A percentile compares a stretch with the other conserved stretches of the same genome.
These are phyloP conservation scores for Trametes sanguinea DNA, from an alignment of 768 basidiomycete species.

Conservation along the genomic window DNA sequence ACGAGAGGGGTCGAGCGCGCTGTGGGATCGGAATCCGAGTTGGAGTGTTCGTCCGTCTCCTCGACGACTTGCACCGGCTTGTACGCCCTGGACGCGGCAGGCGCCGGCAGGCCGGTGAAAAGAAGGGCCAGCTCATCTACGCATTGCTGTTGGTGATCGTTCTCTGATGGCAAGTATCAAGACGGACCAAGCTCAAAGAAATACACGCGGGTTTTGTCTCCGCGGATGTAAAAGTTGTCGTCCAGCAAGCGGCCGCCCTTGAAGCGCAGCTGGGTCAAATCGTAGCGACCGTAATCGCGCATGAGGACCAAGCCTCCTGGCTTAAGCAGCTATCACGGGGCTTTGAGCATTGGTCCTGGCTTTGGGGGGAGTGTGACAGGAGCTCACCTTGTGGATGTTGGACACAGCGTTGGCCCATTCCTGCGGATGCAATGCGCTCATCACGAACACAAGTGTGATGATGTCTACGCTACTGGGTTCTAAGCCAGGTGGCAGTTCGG, in stretches of 20 bases:
- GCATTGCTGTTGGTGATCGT: neutral
- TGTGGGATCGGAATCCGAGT: conserved; percentile 1
- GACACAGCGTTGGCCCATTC: conserved; percentile 86
- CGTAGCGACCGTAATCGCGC: conserved; percentile 94
- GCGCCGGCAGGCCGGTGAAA: conserved; percentile 65
- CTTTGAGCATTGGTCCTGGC: neutral
- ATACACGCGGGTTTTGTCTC: conserved; percentile 96
- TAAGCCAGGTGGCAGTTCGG: conserved; percentile 61
- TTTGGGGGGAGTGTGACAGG: neutral
- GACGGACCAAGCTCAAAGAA: conserved; percentile 83
- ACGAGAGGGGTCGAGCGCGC: neutral
- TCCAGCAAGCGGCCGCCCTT: conserved; percentile 84
- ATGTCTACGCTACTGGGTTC: conserved; percentile 78
- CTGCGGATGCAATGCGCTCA: conserved; percentile 89
- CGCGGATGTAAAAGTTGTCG: conserved; percentile 94
- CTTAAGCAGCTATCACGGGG: conserved; percentile 70
- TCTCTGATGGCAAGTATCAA: too few species aligned
- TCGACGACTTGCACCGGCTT: conserved; percentile 6
- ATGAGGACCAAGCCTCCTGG: conserved; percentile 83
- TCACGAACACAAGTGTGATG: conserved; percentile 88
- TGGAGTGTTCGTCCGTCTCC: conserved; percentile 7
- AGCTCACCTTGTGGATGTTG: conserved; percentile 71
- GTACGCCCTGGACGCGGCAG: conserved; percentile 24
- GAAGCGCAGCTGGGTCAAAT: conserved; percentile 93
- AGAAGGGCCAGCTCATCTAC: conserved; percentile 78